Base-by-base conservation (phyloP, 1,139 yeast genomes). In the Geotrichum armillariae region DNA sequence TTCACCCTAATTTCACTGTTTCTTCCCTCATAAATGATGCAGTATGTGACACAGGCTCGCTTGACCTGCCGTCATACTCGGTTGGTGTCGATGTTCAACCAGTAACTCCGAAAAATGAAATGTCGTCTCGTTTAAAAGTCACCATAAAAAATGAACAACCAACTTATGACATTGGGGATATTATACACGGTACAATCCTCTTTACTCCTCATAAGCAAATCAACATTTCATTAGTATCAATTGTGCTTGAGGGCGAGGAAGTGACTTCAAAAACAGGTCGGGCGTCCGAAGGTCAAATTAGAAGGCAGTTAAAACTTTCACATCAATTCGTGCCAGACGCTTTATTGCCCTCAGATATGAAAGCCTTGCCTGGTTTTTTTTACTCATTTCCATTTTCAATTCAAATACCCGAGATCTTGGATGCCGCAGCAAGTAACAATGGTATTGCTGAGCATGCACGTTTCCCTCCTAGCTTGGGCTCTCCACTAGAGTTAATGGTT, bases 391-490 rank as follows among this genome's bases (percentile, higher is more conserved):
- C 39, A 8, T 42, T 42, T 12, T n/a, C 46, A 2, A 8, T 42
- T 6, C 46, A 42, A 20, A 21, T 42, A 5, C 46, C 46, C 2
- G 40, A 34, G 18, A 16, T 34, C 3, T 32, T n/a, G 12, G 4
- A 20, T 6, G 7, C 33, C 4, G 23, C 14, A 2, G 12, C 3
- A 4, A 33, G 46, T 18, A 23, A 33, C n/a, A n/a, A 23, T 16
- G 29, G 22, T n/a, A 14, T 17, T 2, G 16, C 3, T 3, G 33
- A 42, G 11, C 46, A 42, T 14, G 3, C 20, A 12, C n/a, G 40
- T 4, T 25, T 42, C 7, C 46, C 46, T 23, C 46, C 46, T 8
- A 42, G 46, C 11, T n/a, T 42, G 14, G 46, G 46, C 4, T 34
- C 40, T 1, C 40, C 40, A 17, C 22, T 32, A 23, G 46, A 34